Evolutionary conservation across 495 filamentous ascomycete genomes (phyloP), one percentile per base, ranked within the genome.

Genomic region (Tuber melanosporum): DNA sequence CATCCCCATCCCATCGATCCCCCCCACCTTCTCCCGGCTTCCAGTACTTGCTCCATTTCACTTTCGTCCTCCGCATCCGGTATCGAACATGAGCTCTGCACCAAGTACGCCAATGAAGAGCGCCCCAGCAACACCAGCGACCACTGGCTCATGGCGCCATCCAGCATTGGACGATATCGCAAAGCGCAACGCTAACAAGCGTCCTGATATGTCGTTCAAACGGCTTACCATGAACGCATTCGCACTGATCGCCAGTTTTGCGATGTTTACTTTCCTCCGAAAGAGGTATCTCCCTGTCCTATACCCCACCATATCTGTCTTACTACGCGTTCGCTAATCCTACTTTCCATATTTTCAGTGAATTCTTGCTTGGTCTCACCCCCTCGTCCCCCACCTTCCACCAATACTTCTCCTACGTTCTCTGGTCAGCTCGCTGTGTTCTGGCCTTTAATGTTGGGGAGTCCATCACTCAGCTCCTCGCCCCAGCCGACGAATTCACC

Each of bases 121-220:
- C 39, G 39, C 73, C 19, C 77, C 73, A 66, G 36, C 66, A 39
- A 73, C 86, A 20, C 88, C 88, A 52, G 78, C 85, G 20, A 87
- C 88, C 12, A 89, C 93, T 20, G 94, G 94, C 72, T 93, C 91
- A 85, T 98, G 94, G 94, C 88, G 89, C 77, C 94, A 98, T 84
- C 94, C 94, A 7, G 89, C 90, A 44, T 85, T 97, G 71, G 86
- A 91, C 78, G 93, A 96, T 83, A 92, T 98, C 78, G 87, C 90
- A 20, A 87, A 87, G 73, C 90, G 94, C 44, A 92, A 92, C 75
- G 89, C 90, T 84, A 90, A 90, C 32, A 87, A 89, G 12, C 91
- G 87, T 69, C 88, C 88, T 36, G 89, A 93, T 71, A 87, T 87
- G 73, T 93, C 94, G 77, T 82, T 94, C 26, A 87, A 85, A 71